Base-by-base conservation (phyloP, 352 stramenopile species). In the Thraustochytrium striatum region DNA sequence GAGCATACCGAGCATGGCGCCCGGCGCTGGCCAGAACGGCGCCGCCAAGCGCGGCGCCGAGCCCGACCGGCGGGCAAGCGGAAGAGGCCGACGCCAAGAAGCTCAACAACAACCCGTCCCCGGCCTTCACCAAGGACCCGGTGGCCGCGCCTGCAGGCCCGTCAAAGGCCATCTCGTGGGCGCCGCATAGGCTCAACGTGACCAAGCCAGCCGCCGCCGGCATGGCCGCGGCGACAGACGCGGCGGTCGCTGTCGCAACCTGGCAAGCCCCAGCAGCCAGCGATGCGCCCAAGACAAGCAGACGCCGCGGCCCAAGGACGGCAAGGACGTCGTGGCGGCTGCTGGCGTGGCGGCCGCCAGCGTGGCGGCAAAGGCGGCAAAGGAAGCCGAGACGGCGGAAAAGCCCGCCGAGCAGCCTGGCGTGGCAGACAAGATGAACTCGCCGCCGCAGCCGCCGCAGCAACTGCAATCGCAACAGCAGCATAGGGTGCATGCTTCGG, bases 361-460 rank as follows among this genome's bases (percentile, higher is more conserved):
- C 0, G 1, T 35, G 2, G 19, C 61, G 9, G 19, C 43, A 9
- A 33, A 8, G 25, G 35, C 55, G 28, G 57, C 25, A 61, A 61
- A 75, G 65, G 52, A 75, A 43, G 65, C 44, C 9, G 52, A 75
- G 36, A 75, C 65, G 65, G 65, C 44, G 36, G 11, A 75, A 44
- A 75, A 75, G 65, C 30, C 35, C 5, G 52, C 44, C 21, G 65
- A 58, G 65, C 43, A 75, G 35, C 59, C 35, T 32, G 9, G 50
- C 0, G 35, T 53, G 38, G 59, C 59, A 11, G 59, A 70, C 16
- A 70, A 70, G 59, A 70, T 53, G 59, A 21, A 61, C 5, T 19
- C 32, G 25, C 57, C 35, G 57, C 7, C 9, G n/a, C 57, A 5
- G 36, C 32, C 19, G 36, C 57, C 35, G 36, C 32, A 65, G 32